Base-by-base conservation (phyloP, 805 yeast species). In the Nakazawaea ishiwadae region DNA sequence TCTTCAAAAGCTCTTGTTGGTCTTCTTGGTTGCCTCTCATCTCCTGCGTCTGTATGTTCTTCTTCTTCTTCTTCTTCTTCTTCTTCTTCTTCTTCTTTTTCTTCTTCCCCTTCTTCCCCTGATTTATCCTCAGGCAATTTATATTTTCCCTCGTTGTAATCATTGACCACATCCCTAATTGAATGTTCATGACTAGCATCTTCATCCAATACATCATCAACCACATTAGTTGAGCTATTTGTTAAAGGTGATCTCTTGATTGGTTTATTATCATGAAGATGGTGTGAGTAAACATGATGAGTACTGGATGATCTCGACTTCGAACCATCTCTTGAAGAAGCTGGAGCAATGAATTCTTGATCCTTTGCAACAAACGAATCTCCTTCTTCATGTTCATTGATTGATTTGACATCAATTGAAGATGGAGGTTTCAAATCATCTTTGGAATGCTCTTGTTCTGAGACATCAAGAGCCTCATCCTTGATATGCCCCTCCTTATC, bases 401-500 rank as follows among this genome's bases (percentile, higher is more conserved):
- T 32, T 19, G 20, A 12, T 30, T 39, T 34, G 11, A 47, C 46
- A 16, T 43, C 40, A 6, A 48, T 32, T n/a, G 31, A 44, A 2
- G 34, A 17, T 12, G 39, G 39, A 19, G 43, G 45, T 24, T 35
- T 39, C n/a, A 19, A 15, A 7, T 10, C 32, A 15, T 35, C 39
- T 18, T 40, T 39, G 7, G 24, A 24, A n/a, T n/a, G n/a, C 26
- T 40, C 44, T 31, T 48, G 48, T 36, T 51, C 56, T 12, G 44
- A 39, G 11, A 51, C 46, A 45, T 59, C 69, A 47, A 66, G 57
- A 18, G 70, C 74, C 36, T 66, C 71, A n/a, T 63, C 64, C 50
- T 70, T 77, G 36, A 78, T 63, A 37, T 70, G 66, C 1, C 84
- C 86, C 35, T 66, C 64, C 10, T 66, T 65, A 50, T 79, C 83